These are phyloP conservation scores for Porcisia hertigi DNA, from an alignment of 208 protist genomes.

Conservation along the genomic window DNA sequence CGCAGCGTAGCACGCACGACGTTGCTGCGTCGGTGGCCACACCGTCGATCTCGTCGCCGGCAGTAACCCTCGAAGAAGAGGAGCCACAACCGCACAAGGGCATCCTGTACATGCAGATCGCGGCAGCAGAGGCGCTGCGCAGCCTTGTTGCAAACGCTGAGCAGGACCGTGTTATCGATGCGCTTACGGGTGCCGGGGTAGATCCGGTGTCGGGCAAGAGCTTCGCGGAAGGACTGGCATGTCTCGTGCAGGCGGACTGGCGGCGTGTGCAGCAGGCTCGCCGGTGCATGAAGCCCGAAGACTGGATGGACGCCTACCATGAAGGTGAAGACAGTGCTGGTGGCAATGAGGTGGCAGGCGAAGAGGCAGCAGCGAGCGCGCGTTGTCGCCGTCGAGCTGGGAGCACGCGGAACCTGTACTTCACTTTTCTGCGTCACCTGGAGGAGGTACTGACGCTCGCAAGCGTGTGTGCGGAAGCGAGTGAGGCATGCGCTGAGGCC, in stretches of 20 bases:
- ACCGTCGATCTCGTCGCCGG: background rate
- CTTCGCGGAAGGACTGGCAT: conserved; percentile 38
- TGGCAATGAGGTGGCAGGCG: background rate
- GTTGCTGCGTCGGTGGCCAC: background rate
- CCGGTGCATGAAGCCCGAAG: conserved; percentile 21
- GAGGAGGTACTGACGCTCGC: conserved; percentile 64
- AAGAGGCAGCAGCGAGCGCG: conserved; percentile 5
- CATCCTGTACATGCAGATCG: conserved; percentile 52
- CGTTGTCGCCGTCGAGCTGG: background rate
- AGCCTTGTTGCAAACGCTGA: conserved; percentile 65
- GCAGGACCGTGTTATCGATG: conserved; percentile 60
- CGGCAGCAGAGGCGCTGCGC: conserved; percentile 61
- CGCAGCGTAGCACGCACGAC: background rate
- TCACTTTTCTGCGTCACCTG: conserved; percentile 37
- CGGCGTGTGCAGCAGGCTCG: conserved; percentile 33
- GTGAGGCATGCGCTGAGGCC: conserved; percentile 41
- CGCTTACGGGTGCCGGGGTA: conserved; percentile 26
- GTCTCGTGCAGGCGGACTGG: conserved; percentile 38
- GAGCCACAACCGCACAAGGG: conserved; percentile 27
- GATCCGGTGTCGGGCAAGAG: conserved; percentile 7
- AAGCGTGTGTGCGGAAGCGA: conserved; percentile 52
- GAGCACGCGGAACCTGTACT: conserved; percentile 31
- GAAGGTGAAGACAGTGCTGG: conserved; percentile 2
- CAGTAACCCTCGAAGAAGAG: background rate
- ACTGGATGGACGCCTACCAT: conserved; percentile 25